Percentiles rank a stretch among this genome's conserved stretches.
phyloP scores from a whole-genome alignment of 176 grass and related monocot genomes.

The Tillandsia leiboldiana region DNA sequence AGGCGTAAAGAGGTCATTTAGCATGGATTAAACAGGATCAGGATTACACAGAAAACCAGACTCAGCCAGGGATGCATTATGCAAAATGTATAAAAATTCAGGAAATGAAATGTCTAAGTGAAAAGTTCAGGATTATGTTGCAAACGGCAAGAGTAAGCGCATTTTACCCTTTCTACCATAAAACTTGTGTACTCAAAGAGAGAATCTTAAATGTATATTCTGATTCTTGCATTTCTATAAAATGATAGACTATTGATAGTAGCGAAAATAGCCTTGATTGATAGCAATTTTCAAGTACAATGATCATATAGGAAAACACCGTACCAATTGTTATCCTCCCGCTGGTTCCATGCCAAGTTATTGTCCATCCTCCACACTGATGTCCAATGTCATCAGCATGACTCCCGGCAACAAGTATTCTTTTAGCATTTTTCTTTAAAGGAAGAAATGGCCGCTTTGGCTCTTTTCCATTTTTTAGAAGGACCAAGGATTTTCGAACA shows the following conservation, averaged over 20 bases:
- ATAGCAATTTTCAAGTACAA: not conserved
- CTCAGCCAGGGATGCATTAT: too few species aligned
- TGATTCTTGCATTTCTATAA: too few species aligned
- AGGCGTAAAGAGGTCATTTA: too few species aligned
- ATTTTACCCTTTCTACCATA: too few species aligned
- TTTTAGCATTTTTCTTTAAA: conserved; percentile 63
- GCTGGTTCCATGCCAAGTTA: conserved; percentile 61
- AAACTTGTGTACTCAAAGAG: too few species aligned
- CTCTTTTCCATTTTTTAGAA: conserved; percentile 90
- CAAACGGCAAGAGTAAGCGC: too few species aligned
- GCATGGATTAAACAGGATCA: too few species aligned
- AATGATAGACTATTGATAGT: not conserved
- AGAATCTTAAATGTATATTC: too few species aligned
- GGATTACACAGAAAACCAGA: too few species aligned
- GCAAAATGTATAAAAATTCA: too few species aligned
- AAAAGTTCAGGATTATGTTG: too few species aligned
- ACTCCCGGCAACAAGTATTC: conserved; percentile 59
- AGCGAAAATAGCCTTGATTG: not conserved
- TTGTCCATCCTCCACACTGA: conserved; percentile 95
- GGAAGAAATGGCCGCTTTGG: conserved; percentile 56
- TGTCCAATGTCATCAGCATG: conserved; percentile 88
- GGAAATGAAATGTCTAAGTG: too few species aligned
- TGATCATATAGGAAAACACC: not conserved
- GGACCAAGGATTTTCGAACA: conserved; percentile 78
- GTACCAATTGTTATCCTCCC: conserved; percentile 71